These are phyloP conservation scores for Bisporella sp. DNA, from an alignment of 2,329 filamentous ascomycete species.

Conservation along the genomic window DNA sequence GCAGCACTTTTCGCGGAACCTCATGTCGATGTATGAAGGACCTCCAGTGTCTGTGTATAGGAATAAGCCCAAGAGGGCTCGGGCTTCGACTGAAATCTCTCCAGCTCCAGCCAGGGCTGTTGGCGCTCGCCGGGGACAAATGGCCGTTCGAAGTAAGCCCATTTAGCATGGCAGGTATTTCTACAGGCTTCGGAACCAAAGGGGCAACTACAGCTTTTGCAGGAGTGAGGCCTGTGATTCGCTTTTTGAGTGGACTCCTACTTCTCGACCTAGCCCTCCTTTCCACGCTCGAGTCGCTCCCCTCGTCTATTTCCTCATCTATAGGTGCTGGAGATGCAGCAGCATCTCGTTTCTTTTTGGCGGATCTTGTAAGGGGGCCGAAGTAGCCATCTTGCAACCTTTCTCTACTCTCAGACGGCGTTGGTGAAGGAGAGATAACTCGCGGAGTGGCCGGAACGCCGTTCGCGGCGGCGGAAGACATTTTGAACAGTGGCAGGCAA, in stretches of 20 bases:
- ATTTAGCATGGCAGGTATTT: conserved; percentile 12
- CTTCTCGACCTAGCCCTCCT: conserved; percentile 26
- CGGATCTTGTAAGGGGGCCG: conserved; percentile 71
- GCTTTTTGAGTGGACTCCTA: conserved; percentile 33
- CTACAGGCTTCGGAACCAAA: conserved; percentile 25
- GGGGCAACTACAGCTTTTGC: conserved; percentile 35
- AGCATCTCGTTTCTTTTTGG: conserved; percentile 45
- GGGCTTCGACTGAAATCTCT: conserved; percentile 85
- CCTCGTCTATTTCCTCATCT: conserved; percentile 48
- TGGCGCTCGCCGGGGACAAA: conserved; percentile 54
- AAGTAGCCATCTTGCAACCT: conserved; percentile 55
- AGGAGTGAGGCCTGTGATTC: conserved; percentile 45
- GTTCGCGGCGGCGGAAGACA: conserved; percentile 28
- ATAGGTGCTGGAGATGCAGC: conserved; percentile 52
- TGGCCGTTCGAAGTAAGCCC: conserved; percentile 50
- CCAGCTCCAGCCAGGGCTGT: conserved; percentile 67
- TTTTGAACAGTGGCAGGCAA: conserved; percentile 51
- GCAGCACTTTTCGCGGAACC: conserved; percentile 85
- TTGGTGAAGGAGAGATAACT: conserved; percentile 84
- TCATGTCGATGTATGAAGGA: conserved; percentile 94
- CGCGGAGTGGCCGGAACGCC: conserved; percentile 71
- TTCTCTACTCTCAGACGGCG: conserved; percentile 51
- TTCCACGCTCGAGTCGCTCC: conserved; percentile 17
- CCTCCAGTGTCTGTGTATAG: conserved; percentile 87
- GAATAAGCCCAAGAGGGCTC: conserved; percentile 87